Base-by-base conservation (phyloP, 495 filamentous ascomycete genomes). In the Lichenothelia convexa region DNA sequence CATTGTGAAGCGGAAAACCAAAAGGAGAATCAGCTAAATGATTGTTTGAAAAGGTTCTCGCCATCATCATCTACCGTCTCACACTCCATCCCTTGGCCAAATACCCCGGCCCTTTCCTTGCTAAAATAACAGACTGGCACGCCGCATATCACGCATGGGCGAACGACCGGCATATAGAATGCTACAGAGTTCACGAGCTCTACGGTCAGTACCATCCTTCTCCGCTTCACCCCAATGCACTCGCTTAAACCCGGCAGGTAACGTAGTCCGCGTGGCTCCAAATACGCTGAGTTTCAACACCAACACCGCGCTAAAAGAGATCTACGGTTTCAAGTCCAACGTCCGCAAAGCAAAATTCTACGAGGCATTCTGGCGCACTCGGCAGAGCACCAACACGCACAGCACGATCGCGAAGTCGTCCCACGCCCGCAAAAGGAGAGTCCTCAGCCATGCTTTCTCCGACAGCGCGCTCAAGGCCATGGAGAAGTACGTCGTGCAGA, bases 321-420 rank as follows among this genome's bases (percentile, higher is more conserved):
- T 77, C 45, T 77, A 78, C 47, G 67, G 67, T 41, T 62, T 66
- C 57, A 59, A 58, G 16, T 47, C 66, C 42, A 78, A 78, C 40
- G 71, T 76, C 13, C 56, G 60, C 40, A 80, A 80, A 49, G 59
- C 69, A 32, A 58, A 67, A 39, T 77, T 77, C 55, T 79, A 79
- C 55, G 57, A 61, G 35, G 68, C 68, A 15, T 77, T 78, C 42
- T 70, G 70, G 5, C 63, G 54, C 4, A 58, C 48, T 4, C 52
- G 67, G 45, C 61, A 64, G 6, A 63, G 64, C 1, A 56, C 63
- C 41, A 75, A 70, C 52, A 74, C 70, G 15, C 71, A 75, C 45
- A 70, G 63, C 44, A 57, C 61, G 4, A 70, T 70, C 22, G 67
- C 76, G 46, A 73, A 70, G 49, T 43, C 52, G 2, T 47, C 60